These are phyloP conservation scores for Heterobasidion parviporum DNA, from an alignment of 1,284 basidiomycete genomes.

Conservation along the genomic window DNA sequence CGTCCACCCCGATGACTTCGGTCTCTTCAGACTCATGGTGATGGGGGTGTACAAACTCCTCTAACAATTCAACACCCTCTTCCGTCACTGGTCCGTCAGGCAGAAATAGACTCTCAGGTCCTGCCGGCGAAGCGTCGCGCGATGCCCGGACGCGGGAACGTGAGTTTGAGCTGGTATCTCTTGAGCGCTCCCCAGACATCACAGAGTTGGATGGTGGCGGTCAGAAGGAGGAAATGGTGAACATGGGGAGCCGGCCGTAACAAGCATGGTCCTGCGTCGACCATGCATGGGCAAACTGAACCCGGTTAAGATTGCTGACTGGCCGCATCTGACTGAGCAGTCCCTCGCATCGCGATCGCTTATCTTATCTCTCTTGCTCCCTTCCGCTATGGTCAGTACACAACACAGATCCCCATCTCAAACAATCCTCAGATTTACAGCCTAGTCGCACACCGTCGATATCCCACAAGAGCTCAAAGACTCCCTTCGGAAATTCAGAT, in stretches of 20 bases:
- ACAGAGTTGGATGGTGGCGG: neutral
- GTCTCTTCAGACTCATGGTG: conserved; percentile 28
- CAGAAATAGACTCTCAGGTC: conserved; percentile 30
- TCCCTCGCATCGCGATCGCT: neutral
- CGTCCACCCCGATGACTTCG: conserved; percentile 20
- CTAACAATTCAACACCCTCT: conserved; percentile 36
- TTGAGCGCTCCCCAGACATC: neutral
- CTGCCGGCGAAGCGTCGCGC: conserved; percentile 12
- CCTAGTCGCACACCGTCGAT: conserved; percentile 66
- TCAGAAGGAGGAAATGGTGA: neutral
- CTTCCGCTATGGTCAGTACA: conserved; percentile 17
- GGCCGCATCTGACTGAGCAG: neutral
- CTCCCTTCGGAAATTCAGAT: conserved; percentile 77
- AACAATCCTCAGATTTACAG: conserved; percentile 17
- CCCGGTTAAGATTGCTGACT: neutral
- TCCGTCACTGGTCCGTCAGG: conserved; percentile 39
- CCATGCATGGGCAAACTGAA: no score
- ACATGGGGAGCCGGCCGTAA: neutral
- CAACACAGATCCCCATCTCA: neutral
- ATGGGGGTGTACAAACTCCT: conserved; percentile 37
- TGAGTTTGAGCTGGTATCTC: neutral
- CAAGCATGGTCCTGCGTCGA: no score
- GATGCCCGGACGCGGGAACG: conserved; percentile 14
- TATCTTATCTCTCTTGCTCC: conserved; percentile 1
- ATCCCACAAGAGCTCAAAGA: conserved; percentile 73